These are phyloP conservation scores for Nicotiana rustica DNA, from an alignment of 305 asterid genomes.

Conservation along the genomic window DNA sequence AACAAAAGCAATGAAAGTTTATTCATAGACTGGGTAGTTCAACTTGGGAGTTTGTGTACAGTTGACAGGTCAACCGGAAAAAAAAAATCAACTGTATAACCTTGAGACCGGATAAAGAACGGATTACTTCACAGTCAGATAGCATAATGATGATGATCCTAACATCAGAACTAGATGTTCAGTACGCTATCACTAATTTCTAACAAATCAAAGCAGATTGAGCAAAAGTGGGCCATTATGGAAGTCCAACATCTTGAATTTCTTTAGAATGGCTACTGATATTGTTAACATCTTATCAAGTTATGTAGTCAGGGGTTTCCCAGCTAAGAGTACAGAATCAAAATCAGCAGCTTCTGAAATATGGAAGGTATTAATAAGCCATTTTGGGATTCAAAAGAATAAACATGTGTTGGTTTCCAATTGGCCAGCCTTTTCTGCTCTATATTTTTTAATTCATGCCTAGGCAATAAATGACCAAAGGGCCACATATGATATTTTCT, in stretches of 20 bases:
- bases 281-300: neutral
- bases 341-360: neutral
- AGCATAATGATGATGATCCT: neutral
- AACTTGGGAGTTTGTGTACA: neutral
- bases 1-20: neutral
- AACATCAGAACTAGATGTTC: neutral
- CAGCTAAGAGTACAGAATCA: neutral
- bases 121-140: neutral
- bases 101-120: neutral
- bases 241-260: slow-evolving; percentile 2
- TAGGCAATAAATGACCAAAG: neutral
- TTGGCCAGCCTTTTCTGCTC: neutral
- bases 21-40: neutral
- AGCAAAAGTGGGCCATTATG: neutral
- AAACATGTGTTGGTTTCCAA: neutral
- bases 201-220: neutral
- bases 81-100: neutral
- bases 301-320: neutral
- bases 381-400: slow-evolving; percentile 1
- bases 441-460: neutral
- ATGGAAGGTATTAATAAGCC: slow-evolving; percentile 7
- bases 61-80: slow-evolving; percentile 13
- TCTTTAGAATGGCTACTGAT: slow-evolving; percentile 6
- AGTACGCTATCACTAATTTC: neutral
- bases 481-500: neutral